phyloP scores from a whole-genome alignment of 176 grass and related monocot genomes.

The barley (Hordeum vulgare) region MorexV3_pseudomolecules_assembly NC_058520.1:8645666-8646165 shows the following conservation, averaged over 20 bases:
- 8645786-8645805: conserved; percentile 3
- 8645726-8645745: conserved; percentile 3
- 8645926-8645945: background rate
- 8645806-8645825: conserved; percentile 20
- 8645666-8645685: too few species aligned
- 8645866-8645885: background rate
- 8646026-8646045: background rate
- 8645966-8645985: background rate
- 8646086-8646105: background rate
- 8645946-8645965: background rate
- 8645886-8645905: background rate
- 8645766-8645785: background rate
- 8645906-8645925: background rate
- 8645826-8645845: background rate
- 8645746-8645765: background rate
- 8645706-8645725: background rate
- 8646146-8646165: too few species aligned
- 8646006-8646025: background rate
- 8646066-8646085: background rate
- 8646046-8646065: background rate
- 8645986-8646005: background rate
- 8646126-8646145: too few species aligned
- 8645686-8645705: too few species aligned
- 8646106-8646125: too few species aligned
- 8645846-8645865: background rate